These are phyloP conservation scores for Sambucus nigra DNA, from an alignment of 129 eudicot genomes.

Conservation along the genomic window DNA sequence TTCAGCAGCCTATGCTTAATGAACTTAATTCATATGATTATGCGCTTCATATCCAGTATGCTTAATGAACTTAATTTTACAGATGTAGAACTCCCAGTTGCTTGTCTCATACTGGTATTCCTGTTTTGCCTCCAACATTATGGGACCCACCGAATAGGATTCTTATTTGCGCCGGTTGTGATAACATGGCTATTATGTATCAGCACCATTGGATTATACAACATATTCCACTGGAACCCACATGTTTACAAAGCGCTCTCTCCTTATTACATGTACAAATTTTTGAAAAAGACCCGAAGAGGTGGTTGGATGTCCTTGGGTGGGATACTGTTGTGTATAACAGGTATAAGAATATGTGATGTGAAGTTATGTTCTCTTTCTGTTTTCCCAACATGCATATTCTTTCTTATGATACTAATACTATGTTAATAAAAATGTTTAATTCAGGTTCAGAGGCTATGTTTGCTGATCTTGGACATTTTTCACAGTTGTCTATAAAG, in stretches of 20 bases:
- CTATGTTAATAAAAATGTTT: background rate
- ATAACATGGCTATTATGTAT: conserved; percentile 75
- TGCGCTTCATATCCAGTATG: background rate
- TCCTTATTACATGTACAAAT: conserved; percentile 85
- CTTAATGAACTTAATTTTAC: conserved; percentile 17
- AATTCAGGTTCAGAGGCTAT: conserved; percentile 85
- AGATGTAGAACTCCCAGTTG: conserved; percentile 78
- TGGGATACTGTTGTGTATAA: conserved; percentile 77
- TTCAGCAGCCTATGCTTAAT: no score
- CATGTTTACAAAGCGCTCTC: conserved; percentile 66
- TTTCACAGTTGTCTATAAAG: conserved; percentile 79
- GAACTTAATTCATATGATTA: background rate
- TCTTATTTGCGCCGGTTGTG: conserved; percentile 69
- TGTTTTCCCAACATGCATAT: background rate
- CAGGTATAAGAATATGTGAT: conserved; percentile 28
- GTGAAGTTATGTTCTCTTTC: background rate
- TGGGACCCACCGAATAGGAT: conserved; percentile 81
- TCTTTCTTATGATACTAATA: background rate
- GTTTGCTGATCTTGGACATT: conserved; percentile 94
- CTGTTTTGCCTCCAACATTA: conserved; percentile 77
- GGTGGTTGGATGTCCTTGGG: conserved; percentile 94
- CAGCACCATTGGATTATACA: conserved; percentile 74
- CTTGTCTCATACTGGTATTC: conserved; percentile 64
- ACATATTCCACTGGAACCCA: conserved; percentile 74
- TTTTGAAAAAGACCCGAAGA: conserved; percentile 63